Conservation (phyloP, 345 rosid species). For the Citrus glauca region DNA sequence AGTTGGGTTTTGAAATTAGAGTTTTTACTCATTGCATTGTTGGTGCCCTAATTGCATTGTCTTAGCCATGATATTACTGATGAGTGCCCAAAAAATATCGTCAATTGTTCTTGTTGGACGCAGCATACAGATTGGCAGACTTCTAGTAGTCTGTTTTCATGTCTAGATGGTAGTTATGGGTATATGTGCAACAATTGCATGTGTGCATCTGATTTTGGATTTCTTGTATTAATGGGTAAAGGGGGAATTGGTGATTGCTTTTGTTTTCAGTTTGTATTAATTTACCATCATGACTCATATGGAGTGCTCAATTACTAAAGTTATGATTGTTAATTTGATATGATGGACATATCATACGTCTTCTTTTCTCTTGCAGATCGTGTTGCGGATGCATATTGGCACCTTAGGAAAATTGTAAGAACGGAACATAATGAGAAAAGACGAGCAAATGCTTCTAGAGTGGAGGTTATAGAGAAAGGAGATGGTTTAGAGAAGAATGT, state of each 20-base stretch:
- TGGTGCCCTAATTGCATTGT: background rate
- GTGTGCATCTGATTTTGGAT: background rate
- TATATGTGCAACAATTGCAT: background rate
- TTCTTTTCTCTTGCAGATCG: slow-evolving; percentile 41
- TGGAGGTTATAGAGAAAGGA: slow-evolving; percentile 20
- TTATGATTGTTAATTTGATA: background rate
- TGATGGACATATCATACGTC: background rate
- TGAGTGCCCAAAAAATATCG: background rate
- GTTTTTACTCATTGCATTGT: background rate
- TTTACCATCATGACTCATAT: background rate
- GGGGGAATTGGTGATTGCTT: background rate
- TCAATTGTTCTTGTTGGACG: background rate
- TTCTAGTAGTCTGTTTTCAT: background rate
- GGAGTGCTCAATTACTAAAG: background rate
- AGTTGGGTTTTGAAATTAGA: background rate
- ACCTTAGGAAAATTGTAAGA: slow-evolving; percentile 54
- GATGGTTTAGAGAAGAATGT: slow-evolving; percentile 22
- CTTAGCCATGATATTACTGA: background rate
- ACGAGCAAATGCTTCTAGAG: slow-evolving; percentile 22
- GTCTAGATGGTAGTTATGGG: background rate
- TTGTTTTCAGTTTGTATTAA: background rate
- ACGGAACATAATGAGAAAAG: slow-evolving; percentile 28
- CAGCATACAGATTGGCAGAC: background rate
- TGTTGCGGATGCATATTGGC: slow-evolving; percentile 75
- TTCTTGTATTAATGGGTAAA: background rate